Conservation (phyloP, 2,329 filamentous ascomycete species). For the Paecilomyces fulvus region DNA sequence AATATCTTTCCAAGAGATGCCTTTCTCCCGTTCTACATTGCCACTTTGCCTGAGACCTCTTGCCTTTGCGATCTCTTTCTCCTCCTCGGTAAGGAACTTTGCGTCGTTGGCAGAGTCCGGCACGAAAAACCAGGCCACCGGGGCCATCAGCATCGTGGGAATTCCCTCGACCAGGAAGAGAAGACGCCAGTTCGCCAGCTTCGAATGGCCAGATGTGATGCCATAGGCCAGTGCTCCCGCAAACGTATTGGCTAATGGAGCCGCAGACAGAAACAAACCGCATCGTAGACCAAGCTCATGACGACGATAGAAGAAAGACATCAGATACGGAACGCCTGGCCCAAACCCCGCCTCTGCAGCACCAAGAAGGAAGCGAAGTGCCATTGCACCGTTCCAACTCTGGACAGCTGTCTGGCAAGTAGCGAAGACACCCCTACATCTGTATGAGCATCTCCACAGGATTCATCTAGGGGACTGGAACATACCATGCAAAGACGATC, state of each 20-base stretch:
- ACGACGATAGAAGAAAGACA: constrained; percentile 53
- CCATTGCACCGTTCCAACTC: constrained; percentile 42
- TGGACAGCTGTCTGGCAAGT: constrained; percentile 38
- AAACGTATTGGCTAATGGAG: constrained; percentile 70
- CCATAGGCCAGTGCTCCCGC: constrained; percentile 60
- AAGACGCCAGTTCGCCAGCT: constrained; percentile 55
- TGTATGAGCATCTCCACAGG: constrained; percentile 5
- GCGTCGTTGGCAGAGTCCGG: constrained; percentile 47
- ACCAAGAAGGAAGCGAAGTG: constrained; percentile 42
- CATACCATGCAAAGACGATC: constrained; percentile 34
- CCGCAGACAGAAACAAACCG: constrained; percentile 47
- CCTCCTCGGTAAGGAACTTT: constrained; percentile 48
- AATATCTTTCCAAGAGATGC: constrained; percentile 41
- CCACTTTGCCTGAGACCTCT: constrained; percentile 48
- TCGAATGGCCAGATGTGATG: constrained; percentile 52
- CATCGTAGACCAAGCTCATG: constrained; percentile 49
- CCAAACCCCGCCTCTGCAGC: constrained; percentile 40
- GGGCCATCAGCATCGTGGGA: constrained; percentile 48
- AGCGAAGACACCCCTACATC: constrained; percentile 38
- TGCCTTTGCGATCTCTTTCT: constrained; percentile 49
- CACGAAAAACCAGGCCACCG: constrained; percentile 47
- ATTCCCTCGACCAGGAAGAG: constrained; percentile 59
- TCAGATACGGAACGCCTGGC: constrained; percentile 40
- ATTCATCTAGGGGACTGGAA: constrained; percentile 8
- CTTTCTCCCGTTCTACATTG: constrained; percentile 31